A percentile compares a stretch with the other conserved stretches of the same genome.
These are phyloP conservation scores for Pseudogymnoascus sp. DNA, from an alignment of 2,329 filamentous ascomycete genomes.

Conservation along the genomic window DNA sequence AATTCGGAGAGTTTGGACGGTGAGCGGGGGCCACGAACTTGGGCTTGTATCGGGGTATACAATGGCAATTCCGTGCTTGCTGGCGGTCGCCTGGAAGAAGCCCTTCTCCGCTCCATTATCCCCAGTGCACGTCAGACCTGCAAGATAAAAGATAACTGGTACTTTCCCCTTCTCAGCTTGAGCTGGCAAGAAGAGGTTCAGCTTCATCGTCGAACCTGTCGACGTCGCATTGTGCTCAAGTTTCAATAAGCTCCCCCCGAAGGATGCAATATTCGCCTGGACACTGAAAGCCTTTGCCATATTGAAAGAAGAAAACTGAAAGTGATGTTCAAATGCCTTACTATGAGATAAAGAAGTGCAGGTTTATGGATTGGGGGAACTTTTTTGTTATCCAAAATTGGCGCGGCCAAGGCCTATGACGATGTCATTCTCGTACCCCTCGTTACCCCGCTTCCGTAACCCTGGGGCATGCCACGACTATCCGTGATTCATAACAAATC, in stretches of 20 bases:
- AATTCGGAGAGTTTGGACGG: neutral
- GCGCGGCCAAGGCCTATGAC: neutral
- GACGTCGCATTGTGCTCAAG: conserved; percentile 73
- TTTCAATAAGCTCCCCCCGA: conserved; percentile 92
- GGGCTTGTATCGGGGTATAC: conserved; percentile 94
- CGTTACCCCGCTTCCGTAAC: conserved; percentile 6
- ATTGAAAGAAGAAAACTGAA: neutral
- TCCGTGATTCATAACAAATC: neutral
- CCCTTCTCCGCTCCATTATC: conserved; percentile 78
- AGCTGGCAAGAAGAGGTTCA: conserved; percentile 86
- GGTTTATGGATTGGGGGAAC: neutral
- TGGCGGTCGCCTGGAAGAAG: conserved; percentile 82
- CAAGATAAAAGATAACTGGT: conserved; percentile 86
- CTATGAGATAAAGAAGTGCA: neutral
- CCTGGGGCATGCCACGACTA: neutral
- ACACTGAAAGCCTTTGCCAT: conserved; percentile 57
- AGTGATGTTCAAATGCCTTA: neutral
- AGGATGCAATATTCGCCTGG: conserved; percentile 80
- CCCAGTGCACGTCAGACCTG: conserved; percentile 87
- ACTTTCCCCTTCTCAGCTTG: conserved; percentile 55
- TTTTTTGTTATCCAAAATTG: neutral
- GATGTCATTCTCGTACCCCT: neutral
- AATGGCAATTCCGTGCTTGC: conserved; percentile 76
- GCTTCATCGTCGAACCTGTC: conserved; percentile 80
- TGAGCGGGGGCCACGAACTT: conserved; percentile 40